phyloP scores from a whole-genome alignment of 2,329 filamentous ascomycete species.

The Neonectria magnoliae region DNA sequence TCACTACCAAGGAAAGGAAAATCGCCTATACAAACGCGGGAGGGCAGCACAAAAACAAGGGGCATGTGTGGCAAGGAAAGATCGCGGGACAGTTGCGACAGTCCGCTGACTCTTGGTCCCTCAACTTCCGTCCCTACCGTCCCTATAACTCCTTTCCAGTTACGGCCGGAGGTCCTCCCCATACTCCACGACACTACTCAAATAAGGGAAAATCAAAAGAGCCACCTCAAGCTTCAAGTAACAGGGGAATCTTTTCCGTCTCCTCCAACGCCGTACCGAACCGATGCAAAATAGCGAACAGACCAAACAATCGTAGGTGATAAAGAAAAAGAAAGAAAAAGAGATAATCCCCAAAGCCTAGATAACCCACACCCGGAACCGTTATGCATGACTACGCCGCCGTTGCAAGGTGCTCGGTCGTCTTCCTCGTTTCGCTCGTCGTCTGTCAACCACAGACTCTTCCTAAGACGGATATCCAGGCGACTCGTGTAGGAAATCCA shows the following conservation, averaged over 20 bases:
- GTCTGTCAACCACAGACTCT: conserved; percentile 13
- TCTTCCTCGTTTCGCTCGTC: conserved; percentile 23
- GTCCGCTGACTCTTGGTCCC: background rate
- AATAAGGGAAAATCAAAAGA: conserved; percentile 32
- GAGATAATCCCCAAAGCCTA: conserved; percentile 5
- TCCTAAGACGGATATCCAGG: conserved; percentile 37
- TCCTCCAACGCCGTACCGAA: conserved; percentile 41
- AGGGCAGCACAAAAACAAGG: background rate
- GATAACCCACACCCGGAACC: background rate
- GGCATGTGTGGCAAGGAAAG: background rate
- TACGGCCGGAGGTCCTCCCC: conserved; percentile 21
- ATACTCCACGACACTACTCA: conserved; percentile 6
- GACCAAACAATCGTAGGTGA: background rate
- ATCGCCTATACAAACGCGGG: conserved; percentile 27
- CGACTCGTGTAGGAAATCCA: conserved; percentile 38
- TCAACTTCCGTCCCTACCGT: background rate
- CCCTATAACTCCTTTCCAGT: background rate
- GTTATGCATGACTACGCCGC: conserved; percentile 2
- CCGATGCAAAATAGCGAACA: conserved; percentile 22
- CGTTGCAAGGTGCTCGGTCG: conserved; percentile 13
- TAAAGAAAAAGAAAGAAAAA: background rate
- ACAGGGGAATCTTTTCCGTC: conserved; percentile 45
- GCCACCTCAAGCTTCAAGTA: conserved; percentile 31
- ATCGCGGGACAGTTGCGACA: conserved; percentile 26
- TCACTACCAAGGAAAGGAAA: background rate